Percentiles rank a stretch among this genome's conserved stretches.
Evolutionary conservation across 257 asterid species (phyloP).

Genomic region (Solanum pinnatisectum): DNA sequence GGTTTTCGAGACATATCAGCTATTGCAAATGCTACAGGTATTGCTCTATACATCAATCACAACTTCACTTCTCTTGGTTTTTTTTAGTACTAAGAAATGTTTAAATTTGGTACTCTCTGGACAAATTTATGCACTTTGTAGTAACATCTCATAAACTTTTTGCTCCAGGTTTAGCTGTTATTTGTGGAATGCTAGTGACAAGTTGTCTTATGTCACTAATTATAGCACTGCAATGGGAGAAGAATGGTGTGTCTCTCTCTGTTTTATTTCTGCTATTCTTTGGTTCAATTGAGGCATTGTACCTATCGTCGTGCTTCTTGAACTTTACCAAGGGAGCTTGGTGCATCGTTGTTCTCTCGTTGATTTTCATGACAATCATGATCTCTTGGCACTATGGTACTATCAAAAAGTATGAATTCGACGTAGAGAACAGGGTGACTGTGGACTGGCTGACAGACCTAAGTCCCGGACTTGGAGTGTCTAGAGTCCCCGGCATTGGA

Average conservation of each 20-base stretch:
- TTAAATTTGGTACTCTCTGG: background rate
- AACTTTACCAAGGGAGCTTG: constrained; percentile 73
- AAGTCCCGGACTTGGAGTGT: constrained; percentile 69
- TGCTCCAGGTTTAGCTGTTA: constrained; percentile 63
- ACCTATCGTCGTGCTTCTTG: constrained; percentile 47
- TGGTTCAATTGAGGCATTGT: constrained; percentile 58
- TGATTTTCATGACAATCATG: constrained; percentile 55
- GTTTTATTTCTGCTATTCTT: constrained; percentile 53
- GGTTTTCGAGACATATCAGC: constrained; percentile 59
- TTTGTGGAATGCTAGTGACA: constrained; percentile 66
- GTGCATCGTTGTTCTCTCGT: constrained; percentile 42
- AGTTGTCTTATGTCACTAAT: constrained; percentile 88
- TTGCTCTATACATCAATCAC: background rate
- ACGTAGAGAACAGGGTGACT: constrained; percentile 62
- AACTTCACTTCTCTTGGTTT: background rate
- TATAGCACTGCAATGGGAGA: constrained; percentile 78
- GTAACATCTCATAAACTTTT: background rate
- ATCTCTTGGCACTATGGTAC: constrained; percentile 93
- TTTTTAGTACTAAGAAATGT: background rate
- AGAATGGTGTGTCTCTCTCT: constrained; percentile 26
- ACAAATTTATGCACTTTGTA: background rate
- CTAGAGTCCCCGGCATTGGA: constrained; percentile 83
- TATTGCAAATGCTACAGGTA: constrained; percentile 80
- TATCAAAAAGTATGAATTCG: constrained; percentile 63
- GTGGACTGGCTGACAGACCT: constrained; percentile 82